Conservation (phyloP, 2,329 filamentous ascomycete genomes). For the Diaporthe amygdali region DNA sequence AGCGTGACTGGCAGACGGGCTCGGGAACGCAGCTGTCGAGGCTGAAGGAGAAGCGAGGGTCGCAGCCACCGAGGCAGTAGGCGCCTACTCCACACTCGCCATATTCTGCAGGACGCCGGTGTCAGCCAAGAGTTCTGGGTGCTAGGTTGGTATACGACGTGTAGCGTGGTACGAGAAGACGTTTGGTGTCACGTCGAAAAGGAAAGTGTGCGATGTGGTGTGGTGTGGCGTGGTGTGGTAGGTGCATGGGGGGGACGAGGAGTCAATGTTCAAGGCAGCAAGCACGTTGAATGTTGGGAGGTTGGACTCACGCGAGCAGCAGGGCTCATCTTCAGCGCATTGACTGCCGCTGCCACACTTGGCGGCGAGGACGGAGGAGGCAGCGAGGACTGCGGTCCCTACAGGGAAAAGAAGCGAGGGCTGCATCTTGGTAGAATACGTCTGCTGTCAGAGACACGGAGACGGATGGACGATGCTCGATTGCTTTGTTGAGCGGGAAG, state of each 20-base stretch:
- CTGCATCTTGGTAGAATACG: conserved; percentile 33
- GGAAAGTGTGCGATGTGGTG: not conserved
- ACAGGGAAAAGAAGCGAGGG: conserved; percentile 34
- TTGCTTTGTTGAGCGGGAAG: too few relatives aligned
- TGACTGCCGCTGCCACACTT: conserved; percentile 57
- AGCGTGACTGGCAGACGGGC: conserved; percentile 78
- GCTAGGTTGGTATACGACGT: not conserved
- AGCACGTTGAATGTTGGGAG: not conserved
- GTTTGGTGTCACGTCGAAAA: conserved; percentile 8
- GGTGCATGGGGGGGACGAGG: not conserved
- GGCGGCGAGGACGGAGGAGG: conserved; percentile 43
- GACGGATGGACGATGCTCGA: too few relatives aligned
- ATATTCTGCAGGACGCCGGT: conserved; percentile 67
- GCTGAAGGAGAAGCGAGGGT: conserved; percentile 81
- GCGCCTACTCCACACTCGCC: conserved; percentile 91
- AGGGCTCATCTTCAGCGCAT: conserved; percentile 76
- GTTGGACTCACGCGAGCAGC: conserved; percentile 75
- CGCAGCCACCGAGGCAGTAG: conserved; percentile 95
- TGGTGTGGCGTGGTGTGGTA: not conserved
- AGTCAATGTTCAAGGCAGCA: too few relatives aligned
- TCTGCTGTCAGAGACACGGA: too few relatives aligned
- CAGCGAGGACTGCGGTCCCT: conserved; percentile 45
- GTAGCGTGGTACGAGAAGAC: not conserved
- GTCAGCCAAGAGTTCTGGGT: conserved; percentile 24
- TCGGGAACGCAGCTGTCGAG: conserved; percentile 85